phyloP scores from a whole-genome alignment of 2,329 filamentous ascomycete genomes.

The Aspergillus sergii region DNA sequence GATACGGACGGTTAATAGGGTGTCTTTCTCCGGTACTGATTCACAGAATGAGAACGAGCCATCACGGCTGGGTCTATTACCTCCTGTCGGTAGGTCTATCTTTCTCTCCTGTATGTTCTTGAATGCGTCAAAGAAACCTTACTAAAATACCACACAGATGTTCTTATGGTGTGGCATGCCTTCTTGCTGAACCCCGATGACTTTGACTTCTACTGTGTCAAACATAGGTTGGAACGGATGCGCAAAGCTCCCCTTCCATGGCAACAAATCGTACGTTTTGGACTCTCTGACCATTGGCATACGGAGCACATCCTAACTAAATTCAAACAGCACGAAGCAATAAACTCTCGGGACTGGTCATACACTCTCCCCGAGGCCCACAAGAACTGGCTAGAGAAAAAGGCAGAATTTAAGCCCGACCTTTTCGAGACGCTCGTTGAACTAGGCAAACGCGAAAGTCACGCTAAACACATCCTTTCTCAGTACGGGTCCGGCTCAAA shows the following conservation, averaged over 20 bases:
- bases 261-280: constrained; percentile 48
- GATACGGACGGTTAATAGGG: constrained; percentile 7
- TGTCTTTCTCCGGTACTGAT: background rate
- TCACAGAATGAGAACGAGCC: background rate
- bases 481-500: background rate
- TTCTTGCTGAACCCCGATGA: constrained; percentile 73
- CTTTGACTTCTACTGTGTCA: constrained; percentile 70
- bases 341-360: constrained; percentile 14
- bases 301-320: background rate
- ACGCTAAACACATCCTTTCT: background rate
- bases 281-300: background rate
- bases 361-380: constrained; percentile 8
- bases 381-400: constrained; percentile 1
- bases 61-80: constrained; percentile 36
- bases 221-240: constrained; percentile 53
- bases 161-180: constrained; percentile 78
- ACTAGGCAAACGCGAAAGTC: background rate
- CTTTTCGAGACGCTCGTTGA: constrained; percentile 9
- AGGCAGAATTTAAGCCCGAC: constrained; percentile 2
- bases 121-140: too few species aligned
- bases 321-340: constrained; percentile 13
- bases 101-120: background rate
- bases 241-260: constrained; percentile 69
- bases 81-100: constrained; percentile 57
- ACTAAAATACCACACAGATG: constrained; percentile 50